phyloP scores from a whole-genome alignment of 2,329 filamentous ascomycete species.

The Harringtonia lauricola region DNA sequence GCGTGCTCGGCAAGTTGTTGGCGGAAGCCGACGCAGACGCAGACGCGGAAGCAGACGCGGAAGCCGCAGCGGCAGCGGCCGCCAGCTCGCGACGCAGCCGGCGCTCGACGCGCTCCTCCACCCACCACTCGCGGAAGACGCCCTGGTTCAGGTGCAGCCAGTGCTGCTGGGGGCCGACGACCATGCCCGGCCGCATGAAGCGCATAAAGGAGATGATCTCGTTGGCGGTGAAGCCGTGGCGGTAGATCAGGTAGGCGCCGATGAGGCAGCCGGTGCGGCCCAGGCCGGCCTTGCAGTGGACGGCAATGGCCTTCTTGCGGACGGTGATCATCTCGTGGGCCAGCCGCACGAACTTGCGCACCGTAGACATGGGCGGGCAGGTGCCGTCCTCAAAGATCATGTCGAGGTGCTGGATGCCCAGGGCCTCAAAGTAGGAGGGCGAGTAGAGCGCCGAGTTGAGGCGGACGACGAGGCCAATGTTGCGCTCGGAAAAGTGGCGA shows the following conservation, averaged over 20 bases:
- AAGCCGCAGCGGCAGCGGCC: constrained; percentile 21
- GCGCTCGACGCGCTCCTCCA: constrained; percentile 72
- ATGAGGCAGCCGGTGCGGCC: constrained; percentile 94
- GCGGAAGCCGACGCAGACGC: not conserved
- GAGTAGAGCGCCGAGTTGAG: constrained; percentile 95
- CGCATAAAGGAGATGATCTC: constrained; percentile 97
- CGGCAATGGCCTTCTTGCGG: constrained; percentile 85
- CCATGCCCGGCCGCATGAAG: constrained; percentile 98
- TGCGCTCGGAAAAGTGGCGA: constrained; percentile 73
- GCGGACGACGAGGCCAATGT: constrained; percentile 87
- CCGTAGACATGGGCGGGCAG: constrained; percentile 78
- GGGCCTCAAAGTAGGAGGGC: constrained; percentile 89
- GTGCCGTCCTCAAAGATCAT: constrained; percentile 99
- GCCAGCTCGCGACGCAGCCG: constrained; percentile 50
- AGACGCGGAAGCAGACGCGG: not conserved
- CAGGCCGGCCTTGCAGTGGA: constrained; percentile 96
- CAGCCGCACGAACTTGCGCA: constrained; percentile 87
- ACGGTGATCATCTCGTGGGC: constrained; percentile 90
- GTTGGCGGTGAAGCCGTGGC: constrained; percentile 93
- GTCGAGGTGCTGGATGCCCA: constrained; percentile 91
- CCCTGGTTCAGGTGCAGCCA: constrained; percentile 97
- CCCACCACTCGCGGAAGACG: constrained; percentile 97
- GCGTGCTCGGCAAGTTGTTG: constrained; percentile 39
- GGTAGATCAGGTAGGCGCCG: constrained; percentile 94
- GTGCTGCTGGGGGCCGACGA: constrained; percentile 95